Evolutionary conservation across 2,329 filamentous ascomycete species (phyloP).

Genomic region (Penicillium sp.): DNA sequence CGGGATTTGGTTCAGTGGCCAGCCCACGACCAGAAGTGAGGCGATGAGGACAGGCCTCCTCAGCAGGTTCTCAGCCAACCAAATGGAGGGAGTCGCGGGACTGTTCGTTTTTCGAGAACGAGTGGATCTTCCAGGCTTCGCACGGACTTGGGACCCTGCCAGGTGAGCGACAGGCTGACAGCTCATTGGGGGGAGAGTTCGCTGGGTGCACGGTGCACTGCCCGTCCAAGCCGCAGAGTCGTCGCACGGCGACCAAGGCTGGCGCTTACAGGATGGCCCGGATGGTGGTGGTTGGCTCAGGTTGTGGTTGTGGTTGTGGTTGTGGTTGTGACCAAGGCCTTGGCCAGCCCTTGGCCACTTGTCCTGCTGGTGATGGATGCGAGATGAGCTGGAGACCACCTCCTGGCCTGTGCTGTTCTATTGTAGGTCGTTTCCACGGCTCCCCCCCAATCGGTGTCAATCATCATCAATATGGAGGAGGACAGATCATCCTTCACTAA

Average conservation of each 20-base stretch:
- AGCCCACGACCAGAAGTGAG: conserved; percentile 26
- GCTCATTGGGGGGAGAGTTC: not conserved
- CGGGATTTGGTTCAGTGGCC: not conserved
- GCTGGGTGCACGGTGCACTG: not conserved
- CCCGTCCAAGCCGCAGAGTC: conserved; percentile 7
- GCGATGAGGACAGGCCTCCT: conserved; percentile 20
- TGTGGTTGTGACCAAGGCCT: not conserved
- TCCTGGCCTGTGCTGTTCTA: not conserved
- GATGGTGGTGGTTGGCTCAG: not conserved
- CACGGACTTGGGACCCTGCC: conserved; percentile 20
- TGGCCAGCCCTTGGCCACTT: not conserved
- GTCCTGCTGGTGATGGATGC: not conserved
- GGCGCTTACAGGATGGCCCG: conserved; percentile 2
- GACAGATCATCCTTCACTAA: not conserved
- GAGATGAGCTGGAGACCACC: not conserved
- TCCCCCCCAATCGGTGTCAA: not conserved
- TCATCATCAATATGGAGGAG: not conserved
- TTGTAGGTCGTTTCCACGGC: no score
- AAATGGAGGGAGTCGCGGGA: not conserved
- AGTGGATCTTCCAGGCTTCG: conserved; percentile 21
- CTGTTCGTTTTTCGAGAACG: conserved; percentile 28
- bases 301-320: not conserved
- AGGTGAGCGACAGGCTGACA: not conserved
- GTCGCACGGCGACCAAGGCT: not conserved
- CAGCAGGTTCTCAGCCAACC: conserved; percentile 17